Base-by-base conservation (phyloP, 257 asterid genomes). In the Forsythia viridissima region DNA sequence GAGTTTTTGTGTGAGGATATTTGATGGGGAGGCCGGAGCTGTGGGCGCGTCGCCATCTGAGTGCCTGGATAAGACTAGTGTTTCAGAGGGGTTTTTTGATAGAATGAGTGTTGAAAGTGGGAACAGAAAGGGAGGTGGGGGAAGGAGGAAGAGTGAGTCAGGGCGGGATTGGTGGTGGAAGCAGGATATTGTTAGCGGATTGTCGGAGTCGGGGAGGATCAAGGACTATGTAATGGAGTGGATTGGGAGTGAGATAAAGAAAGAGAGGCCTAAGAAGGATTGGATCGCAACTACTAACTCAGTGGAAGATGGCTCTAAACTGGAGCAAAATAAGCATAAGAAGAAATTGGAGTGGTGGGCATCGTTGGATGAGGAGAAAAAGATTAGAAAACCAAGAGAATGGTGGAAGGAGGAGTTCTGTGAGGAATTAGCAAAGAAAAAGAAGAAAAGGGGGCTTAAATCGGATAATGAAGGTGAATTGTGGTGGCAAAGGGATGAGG, bases 331-430 rank as follows among this genome's bases (percentile, higher is more conserved):
- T 88, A 90, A 89, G 87, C 87, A 84, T 51, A 87, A 85, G 83
- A 84, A 84, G 96, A 92, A 84, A 81, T 74, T 89, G 72, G 96
- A 94, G 44, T 92, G 97, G 97, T 88, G 96, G 96, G 87, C 87
- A 20, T 88, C 97, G 7, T 68, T 89, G 72, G 92, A 87, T 82
- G 88, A 82, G 84, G 92, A 90, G 41, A 90, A 78, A 76, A 94
- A 85, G 81, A 82, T 68, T 59, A 72, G 89, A 81, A 86, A 88
- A 77, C 97, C 97, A 11, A 88, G 91, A 77, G 97, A 94, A 83
- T 94, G 97, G 97, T 94, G 98, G 98, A 92, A 91, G 87, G 98
- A 94, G 69, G 98, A 94, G 78, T 92, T 91, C 66, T 94, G 98
- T 36, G 97, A 92, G 11, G 98, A 94, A 67, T 70, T 94, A 39